Evolutionary conservation across 352 stramenopile genomes (phyloP).

Genomic region (Hyaloperonospora arabidopsidis): DNA sequence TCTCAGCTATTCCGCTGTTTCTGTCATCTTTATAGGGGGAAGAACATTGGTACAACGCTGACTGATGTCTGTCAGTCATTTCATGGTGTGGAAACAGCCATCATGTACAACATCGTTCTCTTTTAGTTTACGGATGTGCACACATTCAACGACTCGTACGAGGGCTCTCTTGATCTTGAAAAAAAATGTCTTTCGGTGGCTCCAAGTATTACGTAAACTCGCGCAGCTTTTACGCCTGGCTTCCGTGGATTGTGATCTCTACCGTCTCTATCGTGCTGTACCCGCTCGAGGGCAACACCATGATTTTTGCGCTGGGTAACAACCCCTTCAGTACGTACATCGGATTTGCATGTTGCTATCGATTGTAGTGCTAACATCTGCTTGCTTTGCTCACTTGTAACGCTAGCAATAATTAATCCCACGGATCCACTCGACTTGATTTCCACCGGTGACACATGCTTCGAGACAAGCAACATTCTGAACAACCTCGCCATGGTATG

Average conservation of each 20-base stretch:
- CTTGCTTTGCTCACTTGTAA: slow-evolving; percentile 16
- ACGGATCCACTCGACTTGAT: slow-evolving; percentile 58
- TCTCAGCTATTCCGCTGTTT: slow-evolving; percentile 63
- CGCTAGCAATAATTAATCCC: slow-evolving; percentile 68
- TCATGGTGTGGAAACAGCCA: slow-evolving; percentile 64
- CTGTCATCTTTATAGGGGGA: slow-evolving; percentile 70
- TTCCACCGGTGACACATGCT: slow-evolving; percentile 33
- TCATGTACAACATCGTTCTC: slow-evolving; percentile 72
- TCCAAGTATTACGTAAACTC: slow-evolving; percentile 58
- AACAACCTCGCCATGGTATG: slow-evolving; percentile 67
- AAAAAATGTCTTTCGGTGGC: slow-evolving; percentile 14
- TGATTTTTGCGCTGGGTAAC: slow-evolving; percentile 59
- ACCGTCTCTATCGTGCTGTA: slow-evolving; percentile 52
- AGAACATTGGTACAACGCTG: slow-evolving; percentile 62
- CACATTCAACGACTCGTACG: slow-evolving; percentile 34
- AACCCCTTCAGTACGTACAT: slow-evolving; percentile 64
- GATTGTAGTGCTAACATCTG: neutral
- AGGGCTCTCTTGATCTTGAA: slow-evolving; percentile 50
- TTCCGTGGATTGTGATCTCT: slow-evolving; percentile 74
- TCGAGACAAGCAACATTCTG: slow-evolving; percentile 46
- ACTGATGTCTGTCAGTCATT: slow-evolving; percentile 67
- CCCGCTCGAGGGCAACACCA: slow-evolving; percentile 74
- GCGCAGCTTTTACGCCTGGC: slow-evolving; percentile 61
- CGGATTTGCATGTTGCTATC: neutral
- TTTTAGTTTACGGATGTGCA: slow-evolving; percentile 41